These are phyloP conservation scores for Casuarina cunninghamiana DNA, from an alignment of 306 rosid species.

Conservation along the genomic window DNA sequence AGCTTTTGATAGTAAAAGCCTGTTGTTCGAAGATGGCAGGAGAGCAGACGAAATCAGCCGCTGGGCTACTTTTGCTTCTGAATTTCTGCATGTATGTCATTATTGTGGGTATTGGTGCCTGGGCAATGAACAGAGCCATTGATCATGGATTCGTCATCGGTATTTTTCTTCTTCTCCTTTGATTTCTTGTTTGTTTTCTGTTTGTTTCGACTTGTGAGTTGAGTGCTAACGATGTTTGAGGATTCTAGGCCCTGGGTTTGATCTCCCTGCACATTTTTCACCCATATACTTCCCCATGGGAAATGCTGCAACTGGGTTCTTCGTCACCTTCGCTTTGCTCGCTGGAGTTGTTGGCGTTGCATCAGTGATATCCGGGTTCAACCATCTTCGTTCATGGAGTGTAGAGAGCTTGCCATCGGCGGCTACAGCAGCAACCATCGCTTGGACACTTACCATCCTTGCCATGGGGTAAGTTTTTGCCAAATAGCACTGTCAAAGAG, in stretches of 20 bases:
- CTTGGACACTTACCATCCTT: constrained; percentile 88
- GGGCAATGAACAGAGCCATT: constrained; percentile 94
- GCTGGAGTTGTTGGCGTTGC: constrained; percentile 92
- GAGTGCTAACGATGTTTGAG: constrained; percentile 22
- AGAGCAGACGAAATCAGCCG: constrained; percentile 59
- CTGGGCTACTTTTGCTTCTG: constrained; percentile 67
- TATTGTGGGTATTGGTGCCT: constrained; percentile 79
- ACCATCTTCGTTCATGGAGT: constrained; percentile 81
- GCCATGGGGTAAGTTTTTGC: constrained; percentile 76
- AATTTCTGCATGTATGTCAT: constrained; percentile 92
- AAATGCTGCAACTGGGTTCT: constrained; percentile 97
- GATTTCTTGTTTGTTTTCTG: neutral
- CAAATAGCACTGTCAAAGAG: neutral
- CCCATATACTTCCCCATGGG: constrained; percentile 95
- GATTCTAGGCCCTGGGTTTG: constrained; percentile 57
- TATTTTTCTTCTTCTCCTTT: constrained; percentile 12
- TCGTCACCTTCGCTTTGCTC: constrained; percentile 72
- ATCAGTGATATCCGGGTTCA: constrained; percentile 62
- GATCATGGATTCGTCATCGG: constrained; percentile 87
- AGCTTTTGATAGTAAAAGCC: constrained; percentile 17
- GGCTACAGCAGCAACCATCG: constrained; percentile 68
- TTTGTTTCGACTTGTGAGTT: neutral
- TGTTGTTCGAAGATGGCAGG: constrained; percentile 51
- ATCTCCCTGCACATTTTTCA: constrained; percentile 86
- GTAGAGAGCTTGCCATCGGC: constrained; percentile 82